Evolutionary conservation across 352 stramenopile species (phyloP), one percentile per base, ranked within the genome.

Genomic region (Phytophthora macrochlamydospora): DNA sequence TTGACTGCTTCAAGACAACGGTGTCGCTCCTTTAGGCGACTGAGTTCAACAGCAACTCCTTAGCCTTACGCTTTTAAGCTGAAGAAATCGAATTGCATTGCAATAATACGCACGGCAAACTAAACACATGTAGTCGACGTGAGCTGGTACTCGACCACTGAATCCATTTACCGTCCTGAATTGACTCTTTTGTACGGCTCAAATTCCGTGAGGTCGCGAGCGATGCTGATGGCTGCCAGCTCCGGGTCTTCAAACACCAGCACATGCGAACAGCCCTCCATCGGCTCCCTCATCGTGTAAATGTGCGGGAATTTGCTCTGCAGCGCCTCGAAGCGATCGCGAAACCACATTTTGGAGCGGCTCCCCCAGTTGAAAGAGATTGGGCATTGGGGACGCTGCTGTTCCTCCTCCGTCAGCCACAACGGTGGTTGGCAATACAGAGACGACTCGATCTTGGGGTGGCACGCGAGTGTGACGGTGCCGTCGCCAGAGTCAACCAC

Each of bases 221-320:
- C 46, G 43, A 92, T 90, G 32, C 77, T 80, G 12, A 76, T 52
- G 6, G 81, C 43, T 7, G 76, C 73, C 9, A 75, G 51, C 0
- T 65, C 62, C 2, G 78, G 75, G 29, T 90, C 73, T 46, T 90
- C 81, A 18, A 89, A 45, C 18, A 90, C 66, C 40, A 90, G 63
- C 28, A 78, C 51, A 42, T 90, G 81, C 8, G 73, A 80, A 18
- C 63, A 69, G 12, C 75, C 72, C 4, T 69, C 62, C 43, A 90
- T 77, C 8, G 78, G 67, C 2, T 72, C 58, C 40, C 30, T 51
- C 48, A 86, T 59, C 1, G 57, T 62, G 60, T 90, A 90, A 4
- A 81, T 63, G 5, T 81, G 52, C 14, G 81, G 81, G 14, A 78
- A 30, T 3, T 65, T 69, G 14, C 7, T 56, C 1, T 75, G 40